phyloP scores from a whole-genome alignment of 176 grass and related monocot genomes.

The Oryza coarctata region DNA sequence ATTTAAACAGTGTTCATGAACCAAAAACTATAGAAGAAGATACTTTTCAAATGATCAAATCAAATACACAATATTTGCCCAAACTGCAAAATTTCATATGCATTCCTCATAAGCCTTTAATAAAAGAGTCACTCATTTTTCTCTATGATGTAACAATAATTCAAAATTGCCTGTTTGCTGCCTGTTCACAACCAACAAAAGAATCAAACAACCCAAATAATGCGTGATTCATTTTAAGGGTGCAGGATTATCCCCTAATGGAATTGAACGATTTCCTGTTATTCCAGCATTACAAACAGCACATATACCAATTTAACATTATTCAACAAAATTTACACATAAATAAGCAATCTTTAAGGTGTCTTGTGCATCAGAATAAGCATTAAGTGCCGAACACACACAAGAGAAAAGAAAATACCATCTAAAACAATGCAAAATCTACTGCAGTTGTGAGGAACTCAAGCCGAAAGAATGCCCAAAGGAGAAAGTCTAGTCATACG shows the following conservation, averaged over 20 bases:
- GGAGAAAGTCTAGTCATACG: not conserved
- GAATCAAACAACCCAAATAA: constrained; percentile 11
- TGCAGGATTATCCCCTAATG: not conserved
- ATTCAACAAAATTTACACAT: not conserved
- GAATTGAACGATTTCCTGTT: not conserved
- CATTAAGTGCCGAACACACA: not conserved
- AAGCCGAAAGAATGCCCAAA: not conserved
- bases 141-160: not conserved
- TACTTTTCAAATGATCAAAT: not conserved
- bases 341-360: not conserved
- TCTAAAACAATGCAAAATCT: not conserved
- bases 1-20: constrained; percentile 2
- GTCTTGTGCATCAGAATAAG: not conserved
- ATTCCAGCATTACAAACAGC: not conserved
- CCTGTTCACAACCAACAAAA: not conserved
- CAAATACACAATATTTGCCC: not conserved
- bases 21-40: not conserved
- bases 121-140: not conserved
- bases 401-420: not conserved
- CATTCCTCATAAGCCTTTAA: not conserved
- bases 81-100: not conserved
- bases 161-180: not conserved
- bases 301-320: not conserved
- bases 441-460: not conserved
- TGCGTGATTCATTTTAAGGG: not conserved